Evolutionary conservation across 1,284 basidiomycete genomes (phyloP), one percentile per base, ranked within the genome.

Genomic region (Sphaerobolus stellatus): DNA sequence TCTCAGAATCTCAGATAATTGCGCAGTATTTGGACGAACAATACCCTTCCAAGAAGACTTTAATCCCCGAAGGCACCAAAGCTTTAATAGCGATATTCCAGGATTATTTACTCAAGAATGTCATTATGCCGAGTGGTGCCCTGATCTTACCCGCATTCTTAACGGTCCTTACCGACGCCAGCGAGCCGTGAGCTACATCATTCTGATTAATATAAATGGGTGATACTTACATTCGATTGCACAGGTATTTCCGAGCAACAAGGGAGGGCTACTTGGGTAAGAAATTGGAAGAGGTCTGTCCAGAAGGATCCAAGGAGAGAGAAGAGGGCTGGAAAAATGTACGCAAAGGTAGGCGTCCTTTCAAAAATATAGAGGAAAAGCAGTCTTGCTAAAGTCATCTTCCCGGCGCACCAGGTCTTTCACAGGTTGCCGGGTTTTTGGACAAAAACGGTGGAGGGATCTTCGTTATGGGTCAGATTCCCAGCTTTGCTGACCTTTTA

Each of bases 21-120:
- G 82, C 82, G 3, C 86, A 88, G 61, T 87, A 87, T 61, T 77
- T 88, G n/a, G 86, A 88, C 62, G 68, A 72, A 11, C 70, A 77
- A 2, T 87, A 86, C 60, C 86, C 86, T 1, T 83, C n/a, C n/a
- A n/a, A 84, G 0, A 79, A 85, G 4, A 81, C 83, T 1, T 33
- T 54, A 13, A 82, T 83, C 59, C 86, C 86, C 0, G 82, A 84
- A 40, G 86, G 86, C 13, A 77, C 84, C 0, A 77, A 82, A 6
- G 83, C 64, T 61, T 71, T 64, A 29, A 62, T 40, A 27, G n/a
- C 16, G 33, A 7, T 41, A 8, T 49, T 48, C n/a, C n/a, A 41
- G 13, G 24, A 49, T 1, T 25, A 38, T 29, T 13, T 49, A 20
- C 38, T 29, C 2, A 43, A 41, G 1, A 29, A 14, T 22, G n/a